Base-by-base conservation (phyloP, 169 alveolate species). In the Plasmodium billcollinsi region DNA sequence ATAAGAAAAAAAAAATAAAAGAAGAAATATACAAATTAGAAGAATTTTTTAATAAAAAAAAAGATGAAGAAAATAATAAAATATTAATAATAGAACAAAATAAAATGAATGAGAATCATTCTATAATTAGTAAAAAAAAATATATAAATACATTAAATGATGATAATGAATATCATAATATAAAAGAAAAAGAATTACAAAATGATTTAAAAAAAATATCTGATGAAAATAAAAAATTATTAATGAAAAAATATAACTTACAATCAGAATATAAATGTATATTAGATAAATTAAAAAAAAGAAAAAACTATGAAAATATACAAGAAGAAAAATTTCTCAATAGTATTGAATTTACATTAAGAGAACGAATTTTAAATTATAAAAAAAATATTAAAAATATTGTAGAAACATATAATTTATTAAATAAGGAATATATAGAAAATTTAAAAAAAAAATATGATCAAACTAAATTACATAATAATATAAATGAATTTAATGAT, bases 261-360 rank as follows among this genome's bases (percentile, higher is more conserved):
- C 89, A 76, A 56, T 63, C 89, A 50, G 89, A 76, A 24, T 39
- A 47, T 15, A 56, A 54, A 1, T 50, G 83, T n/a, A 61, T 61
- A 4, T 24, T 20, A 29, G 62, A 75, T 2, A 90, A 91, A 70
- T 43, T 70, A n/a, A 26, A 74, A 20, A 58, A 78, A 33, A 49
- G 88, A 12, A 63, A 80, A 24, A 67, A 78, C 20, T 91, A 91
- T 74, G 74, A 74, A 49, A 88, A 91, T 15, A 91, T 91, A n/a
- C 94, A 91, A 47, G 93, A 88, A 11, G 94, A 91, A 15, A 91
- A 85, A 49, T 65, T 91, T 20, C 39, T 91, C 20, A 83, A 74
- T 70, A 83, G 45, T 39, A 73, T 91, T 45, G 91, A 91, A 15
- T 66, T 73, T 52, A 71, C 83, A n/a, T 63, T 88, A n/a, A 47